Evolutionary conservation across 2,329 filamentous ascomycete genomes (phyloP).

Genomic region (Scytalidium sp.): DNA sequence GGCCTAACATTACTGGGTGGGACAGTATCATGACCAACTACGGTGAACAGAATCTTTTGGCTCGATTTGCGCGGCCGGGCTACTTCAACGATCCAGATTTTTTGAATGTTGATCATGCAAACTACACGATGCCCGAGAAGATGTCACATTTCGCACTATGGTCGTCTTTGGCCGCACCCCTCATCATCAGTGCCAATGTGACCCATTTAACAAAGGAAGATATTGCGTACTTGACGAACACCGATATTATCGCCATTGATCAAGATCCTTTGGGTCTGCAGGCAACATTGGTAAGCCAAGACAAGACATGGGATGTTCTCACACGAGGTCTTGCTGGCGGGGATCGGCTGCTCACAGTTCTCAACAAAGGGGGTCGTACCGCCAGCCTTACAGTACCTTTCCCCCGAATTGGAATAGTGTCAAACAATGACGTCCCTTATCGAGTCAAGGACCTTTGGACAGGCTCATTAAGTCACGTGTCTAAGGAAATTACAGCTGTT

Average conservation of each 20-base stretch:
- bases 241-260: conserved; percentile 22
- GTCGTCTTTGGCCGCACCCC: conserved; percentile 23
- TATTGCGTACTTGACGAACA: conserved; percentile 34
- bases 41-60: conserved; percentile 29
- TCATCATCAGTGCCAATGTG: conserved; percentile 30
- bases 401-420: conserved; percentile 21
- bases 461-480: conserved; percentile 32
- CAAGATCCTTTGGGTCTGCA: conserved; percentile 27
- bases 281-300: conserved; percentile 42
- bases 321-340: conserved; percentile 44
- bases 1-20: conserved; percentile 32
- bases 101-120: conserved; percentile 23
- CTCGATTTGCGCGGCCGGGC: conserved; percentile 30
- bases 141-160: conserved; percentile 25
- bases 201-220: conserved; percentile 29
- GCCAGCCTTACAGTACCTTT: conserved; percentile 28
- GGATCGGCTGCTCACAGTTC: conserved; percentile 42
- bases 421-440: conserved; percentile 19
- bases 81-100: conserved; percentile 32
- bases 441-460: conserved; percentile 42
- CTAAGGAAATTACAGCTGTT: conserved; percentile 29
- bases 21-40: conserved; percentile 47
- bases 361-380: conserved; percentile 38
- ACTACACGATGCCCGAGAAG: conserved; percentile 21
- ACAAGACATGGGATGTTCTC: conserved; percentile 40